Base-by-base conservation (phyloP, 495 filamentous ascomycete genomes). In the Penicillium roqueforti region DNA sequence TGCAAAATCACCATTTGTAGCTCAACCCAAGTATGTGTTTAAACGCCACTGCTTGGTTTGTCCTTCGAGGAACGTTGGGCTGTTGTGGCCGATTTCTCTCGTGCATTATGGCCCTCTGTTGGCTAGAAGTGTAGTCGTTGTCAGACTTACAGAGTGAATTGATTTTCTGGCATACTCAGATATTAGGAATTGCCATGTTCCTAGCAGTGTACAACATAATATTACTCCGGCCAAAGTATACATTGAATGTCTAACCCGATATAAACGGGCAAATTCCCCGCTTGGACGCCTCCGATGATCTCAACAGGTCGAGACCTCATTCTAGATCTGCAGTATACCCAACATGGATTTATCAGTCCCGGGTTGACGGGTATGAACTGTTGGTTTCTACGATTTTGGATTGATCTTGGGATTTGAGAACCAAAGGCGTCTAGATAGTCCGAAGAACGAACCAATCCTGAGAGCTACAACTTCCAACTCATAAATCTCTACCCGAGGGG, bases 401-500 rank as follows among this genome's bases (percentile, higher is more conserved):
- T 34, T 34, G 0, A 13, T 13, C 9, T 31, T 31, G 29, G 11
- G 11, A 31, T 11, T 31, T 4, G 13, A 11, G n/a, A 34, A 34
- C 1, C 31, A 34, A 34, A 34, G 31, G 13, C 31, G 31, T 34
- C 31, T 14, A 31, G n/a, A n/a, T n/a, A 34, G n/a, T 6, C 32
- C 8, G n/a, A 36, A 32, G 29, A 14, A 16, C 32, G 8, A 36
- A 36, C 7, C 11, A 26, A 5, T 26, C 25, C 3, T 26, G 6
- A 29, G 28, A 10, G 9, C 9, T 9, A 3, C 3, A 9, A 29
- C 4, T 13, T 10, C 10, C 10, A 36, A 34, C 43, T 7, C 36
- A n/a, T 36, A 25, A 36, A 16, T 18, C 18, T 20, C 34, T 52
- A 47, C 32, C 16, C 44, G 52, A 54, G 47, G 20, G 40, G 23